Base-by-base conservation (phyloP, 371 early-diverging fungal species). In the Apophysomyces trapeziformis region DNA sequence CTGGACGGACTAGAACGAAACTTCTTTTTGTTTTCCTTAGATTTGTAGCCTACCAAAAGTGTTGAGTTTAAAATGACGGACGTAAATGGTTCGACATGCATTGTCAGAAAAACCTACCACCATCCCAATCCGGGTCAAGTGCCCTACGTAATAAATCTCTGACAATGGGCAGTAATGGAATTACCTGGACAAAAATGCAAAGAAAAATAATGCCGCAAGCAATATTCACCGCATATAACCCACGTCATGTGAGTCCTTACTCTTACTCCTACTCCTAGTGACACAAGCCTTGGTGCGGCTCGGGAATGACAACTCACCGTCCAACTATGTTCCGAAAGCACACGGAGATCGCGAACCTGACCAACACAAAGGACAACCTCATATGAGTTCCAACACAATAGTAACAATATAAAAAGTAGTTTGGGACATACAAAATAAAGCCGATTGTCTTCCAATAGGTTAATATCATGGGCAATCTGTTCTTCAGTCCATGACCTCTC, bases 311-410 rank as follows among this genome's bases (percentile, higher is more conserved):
- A 35, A 11, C 61, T 76, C 81, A 87, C 87, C 72, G 80, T 80
- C 89, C 89, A 89, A 65, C 89, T 89, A 46, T 83, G 74, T 14
- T 77, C 71, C 6, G 89, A 89, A 44, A 89, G 71, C 35, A 80
- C 77, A 32, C 87, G 84, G 26, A 89, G 70, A 61, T 89, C 89
- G 21, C 78, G 80, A 36, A 84, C 72, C 84, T 84, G 70, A 43
- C 8, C 37, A 13, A 65, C 38, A 44, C 8, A 44, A 43, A 62
- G 35, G 5, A 21, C 0, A n/a, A 26, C 9, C 54, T 6, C 11
- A 2, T 14, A 11, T 39, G 2, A 18, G 4, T 50, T 5, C 9
- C 21, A n/a, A 7, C 4, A 21, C 45, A 11, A 7, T 5, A 39
- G n/a, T 59, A 9, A n/a, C 35, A 32, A 26, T 44, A 1, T 35